Evolutionary conservation across 495 filamentous ascomycete genomes (phyloP).

Genomic region (Stereocaulon alpinum): DNA sequence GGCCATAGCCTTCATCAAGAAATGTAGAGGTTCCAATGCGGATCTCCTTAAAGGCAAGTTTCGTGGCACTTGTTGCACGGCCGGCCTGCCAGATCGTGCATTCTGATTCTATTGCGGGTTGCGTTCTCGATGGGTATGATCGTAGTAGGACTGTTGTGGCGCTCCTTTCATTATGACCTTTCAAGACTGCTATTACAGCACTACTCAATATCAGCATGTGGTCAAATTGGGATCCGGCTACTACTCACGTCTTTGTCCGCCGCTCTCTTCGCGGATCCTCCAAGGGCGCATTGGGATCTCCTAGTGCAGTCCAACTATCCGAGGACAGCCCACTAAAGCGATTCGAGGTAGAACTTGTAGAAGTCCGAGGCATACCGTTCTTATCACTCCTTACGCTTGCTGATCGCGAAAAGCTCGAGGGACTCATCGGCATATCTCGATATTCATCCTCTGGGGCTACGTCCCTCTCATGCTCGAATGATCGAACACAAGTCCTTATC

Average conservation of each 20-base stretch:
- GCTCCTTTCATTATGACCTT: conserved; percentile 53
- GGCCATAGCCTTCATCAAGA: conserved; percentile 79
- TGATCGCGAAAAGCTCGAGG: conserved; percentile 15
- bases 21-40: conserved; percentile 88
- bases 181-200: conserved; percentile 85
- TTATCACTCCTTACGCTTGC: conserved; percentile 24
- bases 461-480: conserved; percentile 75
- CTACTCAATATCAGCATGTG: conserved; percentile 37
- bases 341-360: conserved; percentile 26
- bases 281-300: conserved; percentile 47
- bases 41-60: conserved; percentile 90
- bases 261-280: conserved; percentile 37
- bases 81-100: conserved; percentile 95
- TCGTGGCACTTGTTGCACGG: conserved; percentile 85
- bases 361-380: conserved; percentile 13
- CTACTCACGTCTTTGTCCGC: conserved; percentile 76
- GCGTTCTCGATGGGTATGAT: conserved; percentile 88
- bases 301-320: conserved; percentile 35
- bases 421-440: conserved; percentile 28
- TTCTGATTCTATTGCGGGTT: conserved; percentile 77
- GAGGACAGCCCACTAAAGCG: conserved; percentile 29
- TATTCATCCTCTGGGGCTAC: conserved; percentile 35
- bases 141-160: conserved; percentile 63
- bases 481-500: conserved; percentile 77
- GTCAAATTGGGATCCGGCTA: not conserved